Evolutionary conservation across 306 rosid species (phyloP), one percentile per base, ranked within the genome.

Genomic region (Cucurbita argyrosperma): DNA sequence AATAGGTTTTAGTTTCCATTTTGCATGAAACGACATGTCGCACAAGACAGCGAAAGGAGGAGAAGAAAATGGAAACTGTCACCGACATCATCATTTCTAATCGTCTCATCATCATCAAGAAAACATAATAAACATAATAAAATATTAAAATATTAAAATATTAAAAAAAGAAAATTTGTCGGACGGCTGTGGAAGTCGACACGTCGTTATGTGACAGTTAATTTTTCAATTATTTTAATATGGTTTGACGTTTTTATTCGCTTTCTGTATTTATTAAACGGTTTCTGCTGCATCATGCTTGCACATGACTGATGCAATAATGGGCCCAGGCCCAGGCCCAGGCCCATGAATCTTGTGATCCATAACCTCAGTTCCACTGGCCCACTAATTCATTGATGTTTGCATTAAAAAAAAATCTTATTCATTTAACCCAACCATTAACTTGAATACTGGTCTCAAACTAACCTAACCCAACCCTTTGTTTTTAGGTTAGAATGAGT

Each of bases 221-320:
- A 8, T 11, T 52, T 26, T 23, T 54, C 46, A 19, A 42, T 1
- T 35, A 40, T 40, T 18, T 18, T 71, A 47, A 18, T 46, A 45
- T 43, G 5, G 15, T 26, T 74, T 54, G 59, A 75, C 58, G 21
- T 72, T 46, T 67, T 4, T 14, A 15, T n/a, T 46, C 4, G 50
- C n/a, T 46, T 13, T 26, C 4, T 4, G 5, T 5, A 21, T 37
- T 40, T 9, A 4, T 8, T 40, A 42, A 58, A 6, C 12, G 14
- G 11, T 14, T 43, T 58, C 40, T 47, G 13, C 23, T 1, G 55
- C 82, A 85, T 86, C 89, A 90, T 79, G 89, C 87, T 86, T 81
- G 63, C 81, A 88, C 76, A 47, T 42, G 45, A 68, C 60, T 83
- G 92, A 81, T 81, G 87, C 86, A 84, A 82, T 38, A 6, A 50